Conservation (phyloP, 2,329 filamentous ascomycete genomes). For the Fusarium paranaense region DNA sequence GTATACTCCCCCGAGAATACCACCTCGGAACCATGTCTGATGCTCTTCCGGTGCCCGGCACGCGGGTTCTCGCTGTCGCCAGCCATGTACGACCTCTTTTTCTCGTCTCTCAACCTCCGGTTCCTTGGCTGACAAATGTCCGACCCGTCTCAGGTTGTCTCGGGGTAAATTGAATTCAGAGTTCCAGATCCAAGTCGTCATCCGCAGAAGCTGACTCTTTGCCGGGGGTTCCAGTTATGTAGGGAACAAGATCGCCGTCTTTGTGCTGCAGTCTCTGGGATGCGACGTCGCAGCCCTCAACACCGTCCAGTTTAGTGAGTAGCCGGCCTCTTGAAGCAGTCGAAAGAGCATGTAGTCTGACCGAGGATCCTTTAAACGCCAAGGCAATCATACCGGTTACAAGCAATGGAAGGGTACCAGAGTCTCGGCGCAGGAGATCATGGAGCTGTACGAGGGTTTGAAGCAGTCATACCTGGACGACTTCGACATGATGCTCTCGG, state of each 20-base stretch:
- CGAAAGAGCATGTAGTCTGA: constrained; percentile 12
- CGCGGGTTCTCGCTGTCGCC: constrained; percentile 84
- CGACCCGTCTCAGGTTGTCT: constrained; percentile 40
- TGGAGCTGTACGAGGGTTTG: constrained; percentile 85
- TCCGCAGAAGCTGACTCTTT: constrained; percentile 11
- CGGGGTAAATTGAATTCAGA: constrained; percentile 35
- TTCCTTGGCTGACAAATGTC: constrained; percentile 19
- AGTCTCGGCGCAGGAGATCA: constrained; percentile 84
- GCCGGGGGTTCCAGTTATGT: constrained; percentile 76
- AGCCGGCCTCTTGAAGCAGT: neutral
- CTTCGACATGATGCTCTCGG: constrained; percentile 95
- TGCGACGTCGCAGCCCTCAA: constrained; percentile 95
- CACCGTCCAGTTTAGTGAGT: constrained; percentile 95
- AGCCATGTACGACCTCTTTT: constrained; percentile 79
- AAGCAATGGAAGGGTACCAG: constrained; percentile 87
- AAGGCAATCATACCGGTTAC: constrained; percentile 97
- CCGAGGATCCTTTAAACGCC: neutral
- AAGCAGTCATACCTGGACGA: constrained; percentile 85
- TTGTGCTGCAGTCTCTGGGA: constrained; percentile 91
- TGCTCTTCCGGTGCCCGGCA: constrained; percentile 61
- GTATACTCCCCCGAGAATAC: neutral
- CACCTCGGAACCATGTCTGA: constrained; percentile 33
- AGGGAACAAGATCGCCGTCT: constrained; percentile 96
- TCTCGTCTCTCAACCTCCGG: neutral
- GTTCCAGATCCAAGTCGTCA: neutral